Percentiles rank a stretch among this genome's conserved stretches.
phyloP scores from a whole-genome alignment of 306 rosid species.

The Malus asiatica region DNA sequence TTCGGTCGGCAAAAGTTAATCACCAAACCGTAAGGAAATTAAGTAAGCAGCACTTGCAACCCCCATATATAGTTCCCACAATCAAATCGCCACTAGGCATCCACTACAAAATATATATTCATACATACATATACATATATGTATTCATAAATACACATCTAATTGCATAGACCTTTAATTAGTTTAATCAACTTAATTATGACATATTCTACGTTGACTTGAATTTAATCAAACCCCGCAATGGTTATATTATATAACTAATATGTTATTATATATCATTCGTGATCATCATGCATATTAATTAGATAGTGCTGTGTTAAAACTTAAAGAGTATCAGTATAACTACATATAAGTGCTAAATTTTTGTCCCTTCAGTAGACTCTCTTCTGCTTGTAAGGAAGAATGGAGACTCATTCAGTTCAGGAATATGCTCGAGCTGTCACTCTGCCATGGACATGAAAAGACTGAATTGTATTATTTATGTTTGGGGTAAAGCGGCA shows the following conservation, averaged over 20 bases:
- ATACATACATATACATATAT: too few species aligned
- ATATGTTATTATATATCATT: background rate
- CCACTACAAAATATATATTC: too few species aligned
- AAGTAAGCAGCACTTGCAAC: constrained; percentile 1
- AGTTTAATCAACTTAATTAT: background rate
- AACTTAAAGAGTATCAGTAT: too few species aligned
- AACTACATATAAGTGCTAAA: background rate
- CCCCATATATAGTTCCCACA: background rate
- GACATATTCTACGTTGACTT: background rate
- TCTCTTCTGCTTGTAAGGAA: constrained; percentile 16
- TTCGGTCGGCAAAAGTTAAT: background rate
- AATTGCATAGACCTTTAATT: background rate
- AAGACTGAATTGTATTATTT: constrained; percentile 17
- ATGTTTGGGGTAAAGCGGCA: background rate
- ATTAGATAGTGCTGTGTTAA: background rate
- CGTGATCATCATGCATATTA: background rate
- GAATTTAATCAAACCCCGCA: background rate
- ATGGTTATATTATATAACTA: background rate
- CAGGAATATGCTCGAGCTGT: constrained; percentile 19
- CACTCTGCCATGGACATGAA: constrained; percentile 19
- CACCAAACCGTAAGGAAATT: constrained; percentile 11
- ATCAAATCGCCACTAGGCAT: background rate
- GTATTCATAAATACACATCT: background rate
- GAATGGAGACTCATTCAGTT: constrained; percentile 14
- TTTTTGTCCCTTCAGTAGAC: constrained; percentile 24